These are phyloP conservation scores for Pichia sp. DNA, from an alignment of 1,139 yeast species.

Conservation along the genomic window DNA sequence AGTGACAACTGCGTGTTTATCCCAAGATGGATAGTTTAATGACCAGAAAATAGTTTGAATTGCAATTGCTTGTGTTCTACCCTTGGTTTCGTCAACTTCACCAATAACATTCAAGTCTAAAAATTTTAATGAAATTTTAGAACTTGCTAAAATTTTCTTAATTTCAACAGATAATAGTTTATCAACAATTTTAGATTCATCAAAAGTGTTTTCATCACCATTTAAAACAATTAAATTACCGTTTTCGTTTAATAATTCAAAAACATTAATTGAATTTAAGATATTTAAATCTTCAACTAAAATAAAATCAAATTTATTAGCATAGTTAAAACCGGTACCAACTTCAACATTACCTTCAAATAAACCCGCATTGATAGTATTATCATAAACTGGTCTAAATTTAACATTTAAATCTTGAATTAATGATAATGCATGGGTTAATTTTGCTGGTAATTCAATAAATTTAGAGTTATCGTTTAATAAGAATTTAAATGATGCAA, in stretches of 20 bases:
- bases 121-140: constrained; percentile 45
- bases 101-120: constrained; percentile 53
- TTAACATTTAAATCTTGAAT: constrained; percentile 50
- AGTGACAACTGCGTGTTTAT: constrained; percentile 61
- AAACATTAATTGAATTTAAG: constrained; percentile 52
- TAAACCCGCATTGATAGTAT: constrained; percentile 64
- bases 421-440: constrained; percentile 68
- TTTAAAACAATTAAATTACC: constrained; percentile 49
- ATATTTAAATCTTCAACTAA: constrained; percentile 55
- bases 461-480: constrained; percentile 54
- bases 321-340: constrained; percentile 27
- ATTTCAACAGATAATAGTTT: constrained; percentile 46
- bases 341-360: constrained; percentile 68
- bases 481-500: constrained; percentile 52
- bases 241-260: constrained; percentile 51
- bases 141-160: constrained; percentile 49
- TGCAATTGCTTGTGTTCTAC: constrained; percentile 69
- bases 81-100: constrained; percentile 65
- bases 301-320: constrained; percentile 56
- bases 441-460: constrained; percentile 52
- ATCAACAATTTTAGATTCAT: constrained; percentile 40
- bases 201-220: constrained; percentile 35
- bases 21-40: constrained; percentile 54
- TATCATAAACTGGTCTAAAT: constrained; percentile 65
- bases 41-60: constrained; percentile 80